A percentile compares a stretch with the other conserved stretches of the same genome.
phyloP scores from a whole-genome alignment of 768 basidiomycete species.

The Psilocybe azurescens region DNA sequence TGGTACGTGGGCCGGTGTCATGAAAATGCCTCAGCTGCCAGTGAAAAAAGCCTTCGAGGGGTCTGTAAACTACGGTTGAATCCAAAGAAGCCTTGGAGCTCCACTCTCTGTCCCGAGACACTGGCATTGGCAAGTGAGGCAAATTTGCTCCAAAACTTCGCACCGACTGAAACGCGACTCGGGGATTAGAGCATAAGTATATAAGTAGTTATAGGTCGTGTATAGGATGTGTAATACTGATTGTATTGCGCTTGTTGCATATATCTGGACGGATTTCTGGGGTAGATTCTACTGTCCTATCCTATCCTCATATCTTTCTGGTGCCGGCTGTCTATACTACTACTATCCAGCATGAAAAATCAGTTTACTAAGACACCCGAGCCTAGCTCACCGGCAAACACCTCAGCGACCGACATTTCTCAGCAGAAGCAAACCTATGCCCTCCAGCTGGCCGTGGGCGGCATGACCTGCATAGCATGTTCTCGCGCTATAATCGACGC shows the following conservation, averaged over 20 bases:
- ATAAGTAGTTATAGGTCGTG: too few relatives aligned
- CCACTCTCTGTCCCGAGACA: background rate
- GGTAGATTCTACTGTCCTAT: too few relatives aligned
- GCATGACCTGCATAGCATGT: slow-evolving; percentile 83
- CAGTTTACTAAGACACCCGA: background rate
- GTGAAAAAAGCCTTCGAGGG: background rate
- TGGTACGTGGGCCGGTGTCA: background rate
- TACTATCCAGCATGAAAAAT: background rate
- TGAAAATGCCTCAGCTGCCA: background rate
- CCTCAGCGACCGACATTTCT: background rate
- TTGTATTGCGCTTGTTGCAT: too few relatives aligned
- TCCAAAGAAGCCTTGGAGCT: background rate
- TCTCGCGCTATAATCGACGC: slow-evolving; percentile 55
- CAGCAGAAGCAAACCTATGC: background rate
- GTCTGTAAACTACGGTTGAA: background rate
- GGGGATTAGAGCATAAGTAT: background rate
- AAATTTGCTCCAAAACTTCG: background rate
- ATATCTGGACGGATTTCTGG: too few relatives aligned
- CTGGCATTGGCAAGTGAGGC: background rate
- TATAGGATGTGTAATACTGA: too few relatives aligned
- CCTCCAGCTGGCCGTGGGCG: slow-evolving; percentile 61
- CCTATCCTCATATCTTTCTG: too few relatives aligned
- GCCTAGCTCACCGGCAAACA: background rate
- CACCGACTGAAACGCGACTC: background rate
- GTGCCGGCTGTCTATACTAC: too few relatives aligned